Evolutionary conservation across 208 protist species (phyloP).

Genomic region (Acanthamoeba castellanii): DNA sequence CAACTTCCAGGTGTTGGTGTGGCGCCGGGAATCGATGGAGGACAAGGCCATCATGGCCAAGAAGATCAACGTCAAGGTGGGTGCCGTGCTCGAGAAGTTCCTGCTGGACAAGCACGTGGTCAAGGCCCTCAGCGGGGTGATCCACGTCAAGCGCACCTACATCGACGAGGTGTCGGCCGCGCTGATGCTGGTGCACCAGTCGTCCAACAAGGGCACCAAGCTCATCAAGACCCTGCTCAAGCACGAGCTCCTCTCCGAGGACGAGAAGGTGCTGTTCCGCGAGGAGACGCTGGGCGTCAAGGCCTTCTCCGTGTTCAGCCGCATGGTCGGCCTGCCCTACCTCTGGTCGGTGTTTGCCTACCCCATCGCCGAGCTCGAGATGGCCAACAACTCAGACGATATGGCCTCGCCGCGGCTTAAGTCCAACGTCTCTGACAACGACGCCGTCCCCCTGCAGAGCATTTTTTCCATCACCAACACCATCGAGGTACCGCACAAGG

Average conservation of each 20-base stretch:
- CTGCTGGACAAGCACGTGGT: slow-evolving; percentile 12
- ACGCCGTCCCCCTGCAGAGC: background rate
- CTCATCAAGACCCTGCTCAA: slow-evolving; percentile 46
- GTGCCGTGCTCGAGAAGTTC: slow-evolving; percentile 33
- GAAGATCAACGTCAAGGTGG: slow-evolving; percentile 18
- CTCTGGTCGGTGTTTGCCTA: slow-evolving; percentile 43
- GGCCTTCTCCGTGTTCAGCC: slow-evolving; percentile 43
- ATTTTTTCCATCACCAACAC: background rate
- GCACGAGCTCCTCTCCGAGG: slow-evolving; percentile 46
- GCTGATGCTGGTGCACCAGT: slow-evolving; percentile 20
- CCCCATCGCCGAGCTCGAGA: slow-evolving; percentile 30
- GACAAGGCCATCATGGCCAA: background rate
- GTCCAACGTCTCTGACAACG: slow-evolving; percentile 18
- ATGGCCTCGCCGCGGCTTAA: background rate
- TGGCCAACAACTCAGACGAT: slow-evolving; percentile 13
- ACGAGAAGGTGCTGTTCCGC: slow-evolving; percentile 40
- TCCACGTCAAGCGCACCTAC: background rate
- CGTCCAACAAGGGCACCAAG: slow-evolving; percentile 51
- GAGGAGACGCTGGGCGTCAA: slow-evolving; percentile 46
- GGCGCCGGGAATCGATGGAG: slow-evolving; percentile 34
- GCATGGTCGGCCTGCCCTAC: slow-evolving; percentile 55
- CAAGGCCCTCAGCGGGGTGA: slow-evolving; percentile 27
- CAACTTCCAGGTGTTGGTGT: slow-evolving; percentile 44
- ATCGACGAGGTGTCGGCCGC: slow-evolving; percentile 41
- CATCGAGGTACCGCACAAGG: slow-evolving; percentile 22